These are phyloP conservation scores for Leavenworthia alabamica DNA, from an alignment of 345 rosid genomes.

Conservation along the genomic window DNA sequence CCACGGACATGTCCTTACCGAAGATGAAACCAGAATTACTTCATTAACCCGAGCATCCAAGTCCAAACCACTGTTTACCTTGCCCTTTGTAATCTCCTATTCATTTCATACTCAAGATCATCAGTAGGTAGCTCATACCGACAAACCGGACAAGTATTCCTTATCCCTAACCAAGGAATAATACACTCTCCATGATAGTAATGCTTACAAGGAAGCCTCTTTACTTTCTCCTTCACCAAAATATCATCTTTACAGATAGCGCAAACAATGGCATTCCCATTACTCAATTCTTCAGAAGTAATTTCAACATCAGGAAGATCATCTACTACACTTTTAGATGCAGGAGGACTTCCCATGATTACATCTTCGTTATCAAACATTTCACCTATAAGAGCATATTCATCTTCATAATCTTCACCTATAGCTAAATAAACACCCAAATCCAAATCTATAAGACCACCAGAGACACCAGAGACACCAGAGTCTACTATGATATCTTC, in stretches of 20 bases:
- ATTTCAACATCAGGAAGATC: conserved; percentile 49
- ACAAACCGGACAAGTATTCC: conserved; percentile 93
- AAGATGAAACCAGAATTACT: neutral
- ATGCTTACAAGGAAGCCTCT: conserved; percentile 74
- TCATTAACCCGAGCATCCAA: neutral
- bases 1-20: neutral
- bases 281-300: conserved; percentile 43
- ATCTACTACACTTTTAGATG: conserved; percentile 54
- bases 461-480: too few relatives aligned
- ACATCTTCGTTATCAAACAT: conserved; percentile 16
- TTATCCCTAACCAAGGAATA: conserved; percentile 70
- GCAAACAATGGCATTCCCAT: conserved; percentile 40
- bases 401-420: neutral
- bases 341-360: conserved; percentile 49
- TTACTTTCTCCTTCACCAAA: conserved; percentile 49
- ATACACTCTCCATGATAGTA: conserved; percentile 82
- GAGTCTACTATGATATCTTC: neutral
- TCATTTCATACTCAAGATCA: conserved; percentile 62
- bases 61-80: neutral
- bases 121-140: conserved; percentile 83
- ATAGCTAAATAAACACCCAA: neutral
- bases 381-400: conserved; percentile 4
- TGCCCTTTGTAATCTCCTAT: conserved; percentile 32
- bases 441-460: neutral
- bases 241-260: conserved; percentile 86